A percentile compares a stretch with the other conserved stretches of the same genome.
Conservation (phyloP, 176 grass and related monocot species). For the Eragrostis nindensis region DNA sequence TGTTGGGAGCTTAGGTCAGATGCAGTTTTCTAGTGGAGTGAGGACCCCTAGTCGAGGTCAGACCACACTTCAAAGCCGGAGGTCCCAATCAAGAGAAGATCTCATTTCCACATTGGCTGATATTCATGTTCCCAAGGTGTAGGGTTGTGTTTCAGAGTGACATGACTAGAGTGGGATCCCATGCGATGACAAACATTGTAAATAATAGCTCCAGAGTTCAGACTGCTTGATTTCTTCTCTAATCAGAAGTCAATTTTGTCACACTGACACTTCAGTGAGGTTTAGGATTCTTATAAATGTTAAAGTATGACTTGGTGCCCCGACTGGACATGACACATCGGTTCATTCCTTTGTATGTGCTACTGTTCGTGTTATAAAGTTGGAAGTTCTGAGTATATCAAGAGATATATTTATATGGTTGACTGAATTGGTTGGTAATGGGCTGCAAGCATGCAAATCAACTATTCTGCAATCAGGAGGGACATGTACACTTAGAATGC, state of each 20-base stretch:
- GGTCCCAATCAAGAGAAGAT: conserved; percentile 97
- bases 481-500: conserved; percentile 6
- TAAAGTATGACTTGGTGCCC: conserved; percentile 25
- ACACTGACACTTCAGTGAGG: conserved; percentile 42
- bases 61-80: conserved; percentile 88
- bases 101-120: conserved; percentile 78
- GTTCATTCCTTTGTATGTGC: conserved; percentile 40
- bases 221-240: conserved; percentile 51
- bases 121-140: conserved; percentile 77
- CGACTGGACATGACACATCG: conserved; percentile 29
- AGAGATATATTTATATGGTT: conserved; percentile 38
- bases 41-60: conserved; percentile 71
- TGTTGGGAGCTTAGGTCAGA: conserved; percentile 93
- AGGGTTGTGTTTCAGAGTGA: conserved; percentile 50
- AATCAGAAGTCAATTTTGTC: conserved; percentile 68
- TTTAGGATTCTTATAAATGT: conserved; percentile 44
- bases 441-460: conserved; percentile 29
- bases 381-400: conserved; percentile 12
- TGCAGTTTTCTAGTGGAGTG: conserved; percentile 75
- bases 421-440: background rate
- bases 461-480: conserved; percentile 5
- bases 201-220: conserved; percentile 56
- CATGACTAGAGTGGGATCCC: conserved; percentile 39
- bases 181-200: conserved; percentile 50
- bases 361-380: conserved; percentile 34